phyloP scores from a whole-genome alignment of 2,329 filamentous ascomycete genomes.

The Purpureocillium takamizusanense region DNA sequence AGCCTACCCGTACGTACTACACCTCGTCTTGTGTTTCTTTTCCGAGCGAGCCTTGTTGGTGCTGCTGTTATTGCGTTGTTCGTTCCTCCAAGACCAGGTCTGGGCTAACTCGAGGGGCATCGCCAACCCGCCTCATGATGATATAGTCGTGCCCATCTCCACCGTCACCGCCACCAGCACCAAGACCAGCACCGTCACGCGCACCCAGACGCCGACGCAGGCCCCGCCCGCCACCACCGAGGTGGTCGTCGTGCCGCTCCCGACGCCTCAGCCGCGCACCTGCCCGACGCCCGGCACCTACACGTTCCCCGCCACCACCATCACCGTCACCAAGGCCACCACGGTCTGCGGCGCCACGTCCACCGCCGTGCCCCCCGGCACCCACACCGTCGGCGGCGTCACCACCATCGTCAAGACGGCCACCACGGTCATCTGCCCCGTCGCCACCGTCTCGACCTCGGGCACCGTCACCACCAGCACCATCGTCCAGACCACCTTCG shows the following conservation, averaged over 20 bases:
- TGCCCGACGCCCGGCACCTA: constrained; percentile 63
- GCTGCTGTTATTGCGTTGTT: no score
- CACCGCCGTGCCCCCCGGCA: constrained; percentile 53
- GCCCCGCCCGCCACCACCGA: constrained; percentile 25
- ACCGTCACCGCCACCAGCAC: constrained; percentile 14
- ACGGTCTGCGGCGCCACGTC: constrained; percentile 57
- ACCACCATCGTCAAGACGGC: constrained; percentile 58
- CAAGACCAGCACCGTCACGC: constrained; percentile 9
- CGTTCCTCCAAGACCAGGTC: background rate
- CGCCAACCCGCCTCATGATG: no score
- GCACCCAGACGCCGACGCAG: constrained; percentile 4
- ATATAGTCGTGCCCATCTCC: constrained; percentile 26
- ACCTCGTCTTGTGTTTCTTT: no score
- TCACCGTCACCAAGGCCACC: constrained; percentile 57
- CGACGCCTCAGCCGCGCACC: constrained; percentile 41
- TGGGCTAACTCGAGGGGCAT: background rate
- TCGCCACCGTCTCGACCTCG: constrained; percentile 53
- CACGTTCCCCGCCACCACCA: constrained; percentile 65
- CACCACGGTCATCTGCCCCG: constrained; percentile 63
- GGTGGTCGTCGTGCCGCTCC: constrained; percentile 37
- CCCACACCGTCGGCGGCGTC: constrained; percentile 62
- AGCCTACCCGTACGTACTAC: constrained; percentile 49
- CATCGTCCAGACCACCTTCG: constrained; percentile 60
- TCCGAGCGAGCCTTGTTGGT: no score
- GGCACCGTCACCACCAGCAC: constrained; percentile 53